These are phyloP conservation scores for Parietaria judaica DNA, from an alignment of 306 rosid genomes.

Conservation along the genomic window DNA sequence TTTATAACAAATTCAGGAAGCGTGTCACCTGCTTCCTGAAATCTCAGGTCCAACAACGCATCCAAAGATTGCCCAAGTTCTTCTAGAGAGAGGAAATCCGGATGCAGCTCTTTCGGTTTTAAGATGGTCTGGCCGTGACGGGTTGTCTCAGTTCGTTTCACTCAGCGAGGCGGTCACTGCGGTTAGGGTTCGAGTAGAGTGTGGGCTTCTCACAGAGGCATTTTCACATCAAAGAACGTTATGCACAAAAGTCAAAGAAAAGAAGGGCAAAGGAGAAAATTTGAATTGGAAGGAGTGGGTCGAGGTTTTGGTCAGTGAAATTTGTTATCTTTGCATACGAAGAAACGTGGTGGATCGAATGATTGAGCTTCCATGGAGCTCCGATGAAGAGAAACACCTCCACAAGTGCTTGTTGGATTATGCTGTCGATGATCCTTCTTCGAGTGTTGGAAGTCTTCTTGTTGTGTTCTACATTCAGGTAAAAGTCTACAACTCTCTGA, in stretches of 20 bases:
- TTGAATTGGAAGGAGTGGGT: conserved; percentile 66
- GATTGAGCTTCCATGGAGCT: conserved; percentile 93
- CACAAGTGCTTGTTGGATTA: conserved; percentile 77
- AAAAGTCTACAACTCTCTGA: neutral
- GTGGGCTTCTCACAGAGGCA: conserved; percentile 94
- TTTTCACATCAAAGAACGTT: conserved; percentile 85
- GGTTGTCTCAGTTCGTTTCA: conserved; percentile 47
- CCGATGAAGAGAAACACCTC: conserved; percentile 81
- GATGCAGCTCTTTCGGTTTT: conserved; percentile 86
- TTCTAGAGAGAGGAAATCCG: conserved; percentile 78
- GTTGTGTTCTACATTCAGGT: conserved; percentile 95
- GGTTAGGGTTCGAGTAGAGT: conserved; percentile 92
- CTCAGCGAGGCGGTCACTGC: conserved; percentile 89
- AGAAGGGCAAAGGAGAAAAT: conserved; percentile 30
- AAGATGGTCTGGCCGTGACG: conserved; percentile 89
- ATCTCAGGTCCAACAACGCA: conserved; percentile 75
- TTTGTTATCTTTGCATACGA: conserved; percentile 90
- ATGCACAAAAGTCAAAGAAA: conserved; percentile 57
- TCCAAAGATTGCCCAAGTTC: conserved; percentile 94
- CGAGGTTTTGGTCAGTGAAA: conserved; percentile 77
- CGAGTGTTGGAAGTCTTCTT: conserved; percentile 78
- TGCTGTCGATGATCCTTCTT: conserved; percentile 54
- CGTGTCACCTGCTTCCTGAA: conserved; percentile 78
- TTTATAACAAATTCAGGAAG: conserved; percentile 49
- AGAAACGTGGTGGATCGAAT: conserved; percentile 81